phyloP scores from a whole-genome alignment of 2,329 filamentous ascomycete species.

The Fusarium sp. region DNA sequence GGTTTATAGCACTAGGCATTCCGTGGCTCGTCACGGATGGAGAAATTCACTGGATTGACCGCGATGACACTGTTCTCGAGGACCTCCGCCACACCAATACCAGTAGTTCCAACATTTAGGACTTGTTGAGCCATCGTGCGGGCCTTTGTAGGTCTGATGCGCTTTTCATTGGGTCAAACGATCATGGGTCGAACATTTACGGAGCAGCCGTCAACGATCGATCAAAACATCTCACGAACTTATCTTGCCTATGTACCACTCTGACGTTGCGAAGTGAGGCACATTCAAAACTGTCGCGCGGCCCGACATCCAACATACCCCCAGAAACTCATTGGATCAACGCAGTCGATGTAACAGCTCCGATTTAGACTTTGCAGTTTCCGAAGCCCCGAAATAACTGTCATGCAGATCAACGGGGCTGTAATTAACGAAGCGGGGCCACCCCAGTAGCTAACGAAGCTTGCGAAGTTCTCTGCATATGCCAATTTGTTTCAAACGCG shows the following conservation, averaged over 20 bases:
- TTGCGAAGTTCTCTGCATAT: background rate
- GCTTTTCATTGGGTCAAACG: fast-evolving
- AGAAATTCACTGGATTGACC: background rate
- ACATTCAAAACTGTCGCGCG: background rate
- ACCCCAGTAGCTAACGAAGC: background rate
- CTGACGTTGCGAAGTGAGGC: too few species aligned
- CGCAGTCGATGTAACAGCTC: background rate
- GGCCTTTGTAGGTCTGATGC: background rate
- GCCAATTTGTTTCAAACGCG: background rate
- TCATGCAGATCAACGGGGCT: background rate
- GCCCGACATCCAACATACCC: too few species aligned
- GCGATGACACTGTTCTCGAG: background rate
- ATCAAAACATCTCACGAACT: background rate
- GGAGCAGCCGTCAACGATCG: background rate
- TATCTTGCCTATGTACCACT: background rate
- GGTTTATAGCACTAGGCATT: background rate
- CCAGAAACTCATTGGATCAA: background rate
- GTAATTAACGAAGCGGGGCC: background rate
- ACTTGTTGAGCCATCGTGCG: fast-evolving
- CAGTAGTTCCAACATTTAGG: background rate
- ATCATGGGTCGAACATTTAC: background rate
- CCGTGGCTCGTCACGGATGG: background rate
- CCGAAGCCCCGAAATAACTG: background rate
- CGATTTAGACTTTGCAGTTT: background rate
- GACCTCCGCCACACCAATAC: background rate